Evolutionary conservation across 139 green algal species (phyloP), one percentile per base, ranked within the genome.

Genomic region (Chlorella sp.): DNA sequence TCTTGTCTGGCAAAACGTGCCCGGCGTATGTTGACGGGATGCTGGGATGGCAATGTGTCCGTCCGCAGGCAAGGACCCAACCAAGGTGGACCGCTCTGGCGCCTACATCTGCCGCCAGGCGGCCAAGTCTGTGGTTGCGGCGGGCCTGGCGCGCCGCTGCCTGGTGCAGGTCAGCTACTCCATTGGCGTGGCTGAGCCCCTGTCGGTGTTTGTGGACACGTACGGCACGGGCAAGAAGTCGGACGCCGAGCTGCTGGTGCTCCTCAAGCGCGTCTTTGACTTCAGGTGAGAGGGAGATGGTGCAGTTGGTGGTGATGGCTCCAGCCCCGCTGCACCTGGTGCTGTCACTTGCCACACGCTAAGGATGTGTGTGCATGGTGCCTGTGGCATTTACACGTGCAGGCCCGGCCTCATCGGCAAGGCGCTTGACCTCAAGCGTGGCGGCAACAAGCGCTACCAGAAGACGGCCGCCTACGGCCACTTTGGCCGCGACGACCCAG

Each of bases 71-170:
- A 98, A 97, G 90, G 92, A 96, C 80, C 87, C 85, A 35, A 91
- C 87, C 62, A 93, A 92, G 88, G 85, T 90, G 29, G 83, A 89
- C 71, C 72, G 92, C 77, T 97, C 92, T 6, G 95, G 91, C 24
- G 95, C 95, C n/a, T 99, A 99, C 93, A 97, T 99, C 72, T 91
- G 91, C 31, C 91, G 95, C 78, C 95, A 99, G 86, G 95, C 89
- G 29, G 95, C 95, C 79, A 99, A 99, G 91, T 96, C 89, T 31
- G 83, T 99, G 49, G 95, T 99, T 34, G 95, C 95, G 6, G 78
- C 88, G 1, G 88, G 88, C 49, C 91, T 99, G 3, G 95, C 95
- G 0, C 85, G 88, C 50, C 71, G 71, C 30, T 79, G 73, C 74
- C 51, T 80, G 70, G 55, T 83, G n/a, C 89, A 97, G 86, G 87